A percentile compares a stretch with the other conserved stretches of the same genome.
Conservation (phyloP, 2,329 filamentous ascomycete species). For the Phaeosphaeriaceae sp. region DNA sequence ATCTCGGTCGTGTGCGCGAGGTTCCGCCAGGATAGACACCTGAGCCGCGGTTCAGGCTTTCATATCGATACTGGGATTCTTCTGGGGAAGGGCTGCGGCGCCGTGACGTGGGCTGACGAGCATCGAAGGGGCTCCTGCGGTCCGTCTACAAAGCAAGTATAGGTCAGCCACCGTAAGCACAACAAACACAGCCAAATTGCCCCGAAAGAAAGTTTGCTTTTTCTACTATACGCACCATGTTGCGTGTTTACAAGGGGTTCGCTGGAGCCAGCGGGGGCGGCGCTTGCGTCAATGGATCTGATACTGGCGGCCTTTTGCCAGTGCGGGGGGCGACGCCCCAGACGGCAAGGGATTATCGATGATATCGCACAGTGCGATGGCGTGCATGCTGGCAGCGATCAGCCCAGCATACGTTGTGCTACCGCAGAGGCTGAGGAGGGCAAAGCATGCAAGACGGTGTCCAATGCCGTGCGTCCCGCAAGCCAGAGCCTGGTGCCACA, state of each 20-base stretch:
- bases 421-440: conserved; percentile 36
- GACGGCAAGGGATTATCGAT: conserved; percentile 28
- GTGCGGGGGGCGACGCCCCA: conserved; percentile 25
- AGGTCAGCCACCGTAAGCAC: conserved; percentile 32
- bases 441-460: conserved; percentile 34
- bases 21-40: conserved; percentile 13
- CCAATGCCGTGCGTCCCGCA: conserved; percentile 13
- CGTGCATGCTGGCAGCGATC: conserved; percentile 46
- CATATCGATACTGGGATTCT: conserved; percentile 19
- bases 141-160: conserved; percentile 36
- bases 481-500: conserved; percentile 13
- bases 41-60: conserved; percentile 16
- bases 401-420: conserved; percentile 38
- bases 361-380: conserved; percentile 41
- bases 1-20: conserved; percentile 31
- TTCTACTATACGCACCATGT: conserved; percentile 46
- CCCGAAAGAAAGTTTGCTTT: conserved; percentile 22
- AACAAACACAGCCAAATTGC: conserved; percentile 9
- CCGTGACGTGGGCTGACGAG: conserved; percentile 23
- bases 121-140: conserved; percentile 32
- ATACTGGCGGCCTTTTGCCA: conserved; percentile 32
- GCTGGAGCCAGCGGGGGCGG: conserved; percentile 30
- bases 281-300: conserved; percentile 45
- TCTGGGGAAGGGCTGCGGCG: conserved; percentile 25
- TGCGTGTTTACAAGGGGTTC: conserved; percentile 36